A percentile compares a stretch with the other conserved stretches of the same genome.
Evolutionary conservation across 345 rosid genomes (phyloP).

Genomic region (Anastatica hierochuntica): DNA sequence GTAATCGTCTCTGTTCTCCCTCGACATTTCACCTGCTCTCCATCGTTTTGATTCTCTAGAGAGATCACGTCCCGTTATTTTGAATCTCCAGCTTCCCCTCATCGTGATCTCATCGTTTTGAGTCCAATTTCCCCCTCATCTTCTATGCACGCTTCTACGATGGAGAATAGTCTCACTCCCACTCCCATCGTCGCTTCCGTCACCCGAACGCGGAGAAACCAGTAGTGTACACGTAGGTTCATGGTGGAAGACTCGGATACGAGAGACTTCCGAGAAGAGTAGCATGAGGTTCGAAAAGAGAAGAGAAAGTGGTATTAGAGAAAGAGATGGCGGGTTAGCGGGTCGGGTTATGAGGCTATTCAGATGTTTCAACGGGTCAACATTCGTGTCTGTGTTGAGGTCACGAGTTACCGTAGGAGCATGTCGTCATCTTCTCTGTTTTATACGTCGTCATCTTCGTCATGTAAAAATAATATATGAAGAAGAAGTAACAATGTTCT

Average conservation of each 20-base stretch:
- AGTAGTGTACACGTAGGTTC: conserved; percentile 82
- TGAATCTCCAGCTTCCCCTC: conserved; percentile 28
- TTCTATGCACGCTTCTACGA: conserved; percentile 7
- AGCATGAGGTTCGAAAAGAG: conserved; percentile 54
- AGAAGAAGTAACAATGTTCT: no score
- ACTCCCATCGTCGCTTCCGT: not conserved
- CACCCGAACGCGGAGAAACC: conserved; percentile 30
- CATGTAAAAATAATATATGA: conserved; percentile 4
- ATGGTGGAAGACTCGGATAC: conserved; percentile 61
- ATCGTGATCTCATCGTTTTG: no score
- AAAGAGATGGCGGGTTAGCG: conserved; percentile 36
- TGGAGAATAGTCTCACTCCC: not conserved
- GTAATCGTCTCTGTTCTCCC: no score
- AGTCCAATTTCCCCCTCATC: not conserved
- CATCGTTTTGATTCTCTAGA: no score
- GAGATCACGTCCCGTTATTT: no score
- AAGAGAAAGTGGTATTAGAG: conserved; percentile 47
- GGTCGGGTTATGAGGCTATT: conserved; percentile 36
- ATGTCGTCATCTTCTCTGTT: conserved; percentile 22
- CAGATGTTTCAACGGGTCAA: conserved; percentile 48
- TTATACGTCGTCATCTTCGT: not conserved
- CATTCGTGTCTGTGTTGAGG: conserved; percentile 15
- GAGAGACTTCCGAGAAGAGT: conserved; percentile 58
- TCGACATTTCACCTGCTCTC: no score
- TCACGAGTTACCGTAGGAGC: conserved; percentile 8